These are phyloP conservation scores for Salvia hispanica DNA, from an alignment of 257 asterid species.

Conservation along the genomic window DNA sequence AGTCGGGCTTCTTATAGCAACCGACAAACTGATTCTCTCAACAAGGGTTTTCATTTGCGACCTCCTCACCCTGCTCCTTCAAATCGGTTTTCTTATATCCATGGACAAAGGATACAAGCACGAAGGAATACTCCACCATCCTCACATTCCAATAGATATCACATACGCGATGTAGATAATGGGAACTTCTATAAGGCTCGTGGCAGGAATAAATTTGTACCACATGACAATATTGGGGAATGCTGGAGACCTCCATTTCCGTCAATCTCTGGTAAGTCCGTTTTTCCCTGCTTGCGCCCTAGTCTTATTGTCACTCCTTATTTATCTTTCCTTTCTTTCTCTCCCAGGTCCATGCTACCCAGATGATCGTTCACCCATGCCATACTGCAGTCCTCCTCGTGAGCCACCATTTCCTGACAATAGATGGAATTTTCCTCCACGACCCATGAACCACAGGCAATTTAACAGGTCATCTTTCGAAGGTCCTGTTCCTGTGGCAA, in stretches of 20 bases:
- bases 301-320: neutral
- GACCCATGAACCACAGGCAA: slow-evolving; percentile 59
- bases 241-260: slow-evolving; percentile 69
- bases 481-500: slow-evolving; percentile 66
- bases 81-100: slow-evolving; percentile 82
- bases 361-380: slow-evolving; percentile 52
- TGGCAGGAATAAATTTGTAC: slow-evolving; percentile 53
- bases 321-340: slow-evolving; percentile 17
- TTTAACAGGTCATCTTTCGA: slow-evolving; percentile 61
- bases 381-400: slow-evolving; percentile 58
- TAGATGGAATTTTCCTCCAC: slow-evolving; percentile 69
- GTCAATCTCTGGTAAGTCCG: slow-evolving; percentile 52
- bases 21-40: slow-evolving; percentile 48
- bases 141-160: slow-evolving; percentile 60
- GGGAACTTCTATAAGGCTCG: slow-evolving; percentile 58
- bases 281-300: slow-evolving; percentile 14
- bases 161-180: slow-evolving; percentile 53
- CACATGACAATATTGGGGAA: slow-evolving; percentile 56
- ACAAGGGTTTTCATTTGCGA: slow-evolving; percentile 68
- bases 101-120: slow-evolving; percentile 56
- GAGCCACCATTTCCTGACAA: slow-evolving; percentile 57
- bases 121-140: slow-evolving; percentile 58
- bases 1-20: slow-evolving; percentile 43
- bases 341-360: slow-evolving; percentile 70
- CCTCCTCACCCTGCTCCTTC: slow-evolving; percentile 96